phyloP scores from a whole-genome alignment of 495 filamentous ascomycete genomes.

The Penicillium dipodomyicola region DNA sequence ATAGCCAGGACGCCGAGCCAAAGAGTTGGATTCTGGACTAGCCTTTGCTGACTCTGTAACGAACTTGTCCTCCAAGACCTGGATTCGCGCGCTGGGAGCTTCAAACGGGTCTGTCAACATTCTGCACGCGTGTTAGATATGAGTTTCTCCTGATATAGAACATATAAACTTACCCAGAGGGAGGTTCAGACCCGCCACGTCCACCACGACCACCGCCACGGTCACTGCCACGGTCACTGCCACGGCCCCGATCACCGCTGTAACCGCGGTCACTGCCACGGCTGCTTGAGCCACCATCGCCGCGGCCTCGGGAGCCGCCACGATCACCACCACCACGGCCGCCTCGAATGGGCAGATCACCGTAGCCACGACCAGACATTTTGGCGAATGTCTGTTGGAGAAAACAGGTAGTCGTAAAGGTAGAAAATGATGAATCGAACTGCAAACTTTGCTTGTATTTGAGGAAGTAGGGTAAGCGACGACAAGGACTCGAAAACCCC shows the following conservation, averaged over 20 bases:
- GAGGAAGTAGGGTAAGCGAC: not conserved
- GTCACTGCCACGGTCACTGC: conserved; percentile 1
- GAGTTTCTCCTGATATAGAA: not conserved
- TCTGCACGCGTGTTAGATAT: conserved; percentile 7
- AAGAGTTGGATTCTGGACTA: not conserved
- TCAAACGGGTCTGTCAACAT: not conserved
- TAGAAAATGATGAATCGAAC: not conserved
- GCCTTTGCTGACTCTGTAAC: not conserved
- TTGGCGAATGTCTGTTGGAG: not conserved
- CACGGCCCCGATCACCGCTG: conserved; percentile 1
- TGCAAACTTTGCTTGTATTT: not conserved
- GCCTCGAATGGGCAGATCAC: conserved; percentile 6
- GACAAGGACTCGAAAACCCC: not conserved
- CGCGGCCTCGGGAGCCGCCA: not conserved
- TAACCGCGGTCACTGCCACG: conserved; percentile 1
- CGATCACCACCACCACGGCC: conserved; percentile 1
- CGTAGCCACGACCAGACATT: conserved; percentile 12
- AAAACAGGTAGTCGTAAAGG: not conserved
- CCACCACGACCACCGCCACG: conserved; percentile 9
- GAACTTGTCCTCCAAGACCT: conserved; percentile 10
- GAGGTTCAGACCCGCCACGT: not conserved
- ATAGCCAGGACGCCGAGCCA: conserved; percentile 43
- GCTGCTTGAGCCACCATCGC: not conserved
- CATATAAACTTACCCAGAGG: conserved; percentile 10
- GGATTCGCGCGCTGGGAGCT: not conserved